phyloP scores from a whole-genome alignment of 1,284 basidiomycete species.

The Moesziomyces antarcticus region DNA sequence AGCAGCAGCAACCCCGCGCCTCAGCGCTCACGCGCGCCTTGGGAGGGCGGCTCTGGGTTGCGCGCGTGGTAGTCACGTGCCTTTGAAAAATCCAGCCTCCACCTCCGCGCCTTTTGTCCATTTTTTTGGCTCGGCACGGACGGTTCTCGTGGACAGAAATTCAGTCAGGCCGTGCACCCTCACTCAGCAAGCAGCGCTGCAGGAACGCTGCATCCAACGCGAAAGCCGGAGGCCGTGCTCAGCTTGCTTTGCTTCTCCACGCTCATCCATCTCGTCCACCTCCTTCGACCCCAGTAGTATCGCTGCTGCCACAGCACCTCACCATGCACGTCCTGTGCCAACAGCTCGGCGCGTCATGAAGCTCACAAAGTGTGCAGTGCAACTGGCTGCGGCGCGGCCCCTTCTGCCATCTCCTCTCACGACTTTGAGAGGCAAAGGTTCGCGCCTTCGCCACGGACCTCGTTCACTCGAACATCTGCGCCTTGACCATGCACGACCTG shows the following conservation, averaged over 20 bases:
- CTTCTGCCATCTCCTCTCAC: constrained; percentile 1
- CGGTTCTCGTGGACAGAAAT: no score
- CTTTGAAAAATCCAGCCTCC: no score
- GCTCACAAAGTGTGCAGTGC: constrained; percentile 11
- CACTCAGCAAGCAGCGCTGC: no score
- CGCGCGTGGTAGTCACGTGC: no score
- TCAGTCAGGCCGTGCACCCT: no score
- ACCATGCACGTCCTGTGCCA: constrained; percentile 10
- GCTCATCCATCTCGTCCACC: not conserved
- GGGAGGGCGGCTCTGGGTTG: no score
- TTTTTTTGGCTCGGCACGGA: no score
- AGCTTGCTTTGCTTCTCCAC: no score
- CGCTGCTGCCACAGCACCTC: not conserved
- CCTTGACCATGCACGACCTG: not conserved
- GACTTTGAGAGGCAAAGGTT: not conserved
- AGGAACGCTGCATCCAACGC: no score
- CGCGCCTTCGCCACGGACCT: not conserved
- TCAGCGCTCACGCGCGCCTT: not conserved
- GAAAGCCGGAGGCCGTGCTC: no score
- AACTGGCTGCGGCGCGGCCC: constrained; percentile 11
- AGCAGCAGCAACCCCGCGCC: no score
- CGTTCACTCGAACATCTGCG: not conserved
- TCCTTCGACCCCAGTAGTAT: not conserved
- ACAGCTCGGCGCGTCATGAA: constrained; percentile 20
- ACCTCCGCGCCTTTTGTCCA: no score